Base-by-base conservation (phyloP, 345 rosid genomes). In the Aurinia saxatilis region DNA sequence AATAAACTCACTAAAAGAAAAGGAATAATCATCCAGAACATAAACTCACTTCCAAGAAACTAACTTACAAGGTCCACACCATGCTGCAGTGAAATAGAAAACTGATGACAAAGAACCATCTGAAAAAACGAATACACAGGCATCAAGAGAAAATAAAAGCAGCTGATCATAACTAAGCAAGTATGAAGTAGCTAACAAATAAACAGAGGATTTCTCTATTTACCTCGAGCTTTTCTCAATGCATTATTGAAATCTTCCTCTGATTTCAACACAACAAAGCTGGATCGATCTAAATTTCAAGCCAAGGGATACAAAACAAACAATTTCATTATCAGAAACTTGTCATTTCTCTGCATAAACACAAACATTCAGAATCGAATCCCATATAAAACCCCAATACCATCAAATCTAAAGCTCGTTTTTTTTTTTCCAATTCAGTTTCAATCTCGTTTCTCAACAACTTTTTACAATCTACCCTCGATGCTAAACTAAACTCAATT, bases 1-100 rank as follows among this genome's bases (percentile, higher is more conserved):
- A 47, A 31, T 18, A 25, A 36, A 55, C 11, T 14, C 9, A 34
- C 39, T n/a, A 1, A 1, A 10, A 19, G 6, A 23, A 27, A 7
- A 0, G 14, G 27, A 2, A 16, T 0, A 27, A 27, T 8, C 0
- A 50, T 40, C 27, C 3, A 18, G 17, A 51, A 18, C 38, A 5
- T 1, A 21, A 52, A 47, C 34, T 14, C 12, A 2, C 5, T 38
- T 52, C 31, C 57, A 54, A 5, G 39, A 8, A 41, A 29, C 35
- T n/a, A 60, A 80, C 96, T 81, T 78, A 89, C 98, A 89, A 46
- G 93, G 96, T n/a, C 86, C 93, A 46, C 91, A 89, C 96, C 96
- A 89, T 1, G 40, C 80, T 2, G 95, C 93, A 23, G 96, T 88
- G 75, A 82, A 91, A 68, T 92, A 83, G 67, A 82, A 89, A 25